Conservation (phyloP, 805 yeast species). For the Candida tibetensis region DNA sequence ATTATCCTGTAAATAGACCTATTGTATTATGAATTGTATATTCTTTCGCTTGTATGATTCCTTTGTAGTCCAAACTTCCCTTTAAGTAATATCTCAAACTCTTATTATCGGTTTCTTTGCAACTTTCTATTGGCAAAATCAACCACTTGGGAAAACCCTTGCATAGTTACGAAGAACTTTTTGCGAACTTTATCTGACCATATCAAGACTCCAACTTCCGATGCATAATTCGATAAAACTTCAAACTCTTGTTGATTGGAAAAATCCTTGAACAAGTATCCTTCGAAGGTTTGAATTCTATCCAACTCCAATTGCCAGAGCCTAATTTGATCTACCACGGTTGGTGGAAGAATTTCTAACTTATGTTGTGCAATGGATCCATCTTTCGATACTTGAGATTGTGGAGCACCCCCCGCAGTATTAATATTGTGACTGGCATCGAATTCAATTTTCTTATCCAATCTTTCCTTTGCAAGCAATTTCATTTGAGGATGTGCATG, state of each 20-base stretch:
- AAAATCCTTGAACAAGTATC: slow-evolving; percentile 86
- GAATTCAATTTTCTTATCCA: slow-evolving; percentile 65
- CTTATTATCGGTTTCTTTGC: slow-evolving; percentile 8
- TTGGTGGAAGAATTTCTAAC: slow-evolving; percentile 78
- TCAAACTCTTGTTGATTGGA: slow-evolving; percentile 74
- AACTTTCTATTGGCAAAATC: slow-evolving; percentile 74
- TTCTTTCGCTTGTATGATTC: too few relatives aligned
- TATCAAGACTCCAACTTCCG: slow-evolving; percentile 85
- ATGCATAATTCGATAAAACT: slow-evolving; percentile 69
- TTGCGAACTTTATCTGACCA: slow-evolving; percentile 76
- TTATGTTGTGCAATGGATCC: slow-evolving; percentile 44
- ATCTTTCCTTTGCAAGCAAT: slow-evolving; percentile 63
- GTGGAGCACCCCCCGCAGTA: slow-evolving; percentile 42
- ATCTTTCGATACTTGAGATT: slow-evolving; percentile 23
- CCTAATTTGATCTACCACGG: slow-evolving; percentile 93
- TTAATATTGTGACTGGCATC: slow-evolving; percentile 50
- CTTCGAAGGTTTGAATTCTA: slow-evolving; percentile 82
- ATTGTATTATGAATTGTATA: not conserved
- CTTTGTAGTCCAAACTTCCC: too few relatives aligned
- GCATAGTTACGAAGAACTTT: slow-evolving; percentile 81
- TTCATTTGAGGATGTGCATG: slow-evolving; percentile 95
- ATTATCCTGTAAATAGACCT: not conserved
- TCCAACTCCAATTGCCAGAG: slow-evolving; percentile 96
- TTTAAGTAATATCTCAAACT: not conserved
- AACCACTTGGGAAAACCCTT: slow-evolving; percentile 86